Conservation (phyloP, 768 basidiomycete genomes). For the Dioszegia aurantiaca region DNA sequence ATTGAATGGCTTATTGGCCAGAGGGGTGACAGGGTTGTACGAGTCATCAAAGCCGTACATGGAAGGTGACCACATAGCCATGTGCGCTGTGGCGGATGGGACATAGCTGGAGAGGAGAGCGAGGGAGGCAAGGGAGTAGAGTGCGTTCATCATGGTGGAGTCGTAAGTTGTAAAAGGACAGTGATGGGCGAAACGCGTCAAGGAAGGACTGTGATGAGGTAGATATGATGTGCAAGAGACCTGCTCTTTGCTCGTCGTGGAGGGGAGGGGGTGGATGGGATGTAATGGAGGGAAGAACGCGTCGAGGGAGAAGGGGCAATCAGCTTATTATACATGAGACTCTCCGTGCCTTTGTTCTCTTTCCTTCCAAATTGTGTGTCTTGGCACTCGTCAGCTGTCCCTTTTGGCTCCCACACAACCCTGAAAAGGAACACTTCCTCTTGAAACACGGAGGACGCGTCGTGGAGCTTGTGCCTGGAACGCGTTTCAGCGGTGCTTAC, state of each 20-base stretch:
- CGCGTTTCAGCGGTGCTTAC: neutral
- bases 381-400: too few species aligned
- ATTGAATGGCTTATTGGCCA: slow-evolving; percentile 24
- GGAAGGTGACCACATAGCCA: slow-evolving; percentile 19
- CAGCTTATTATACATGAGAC: too few species aligned
- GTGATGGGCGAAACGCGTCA: neutral
- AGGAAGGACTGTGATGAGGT: neutral
- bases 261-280: neutral
- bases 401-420: neutral
- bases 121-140: neutral
- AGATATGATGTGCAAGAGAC: neutral
- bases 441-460: too few species aligned
- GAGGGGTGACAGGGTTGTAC: slow-evolving; percentile 12
- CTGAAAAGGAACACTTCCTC: too few species aligned
- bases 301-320: too few species aligned
- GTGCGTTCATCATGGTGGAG: neutral
- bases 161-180: neutral
- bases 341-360: too few species aligned
- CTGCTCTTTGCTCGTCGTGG: slow-evolving; percentile 6
- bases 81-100: slow-evolving; percentile 13
- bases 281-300: neutral
- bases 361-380: too few species aligned
- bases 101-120: neutral
- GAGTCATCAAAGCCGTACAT: slow-evolving; percentile 20
- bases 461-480: too few species aligned